These are phyloP conservation scores for Candida boidinii DNA, from an alignment of 805 yeast genomes.

Conservation along the genomic window DNA sequence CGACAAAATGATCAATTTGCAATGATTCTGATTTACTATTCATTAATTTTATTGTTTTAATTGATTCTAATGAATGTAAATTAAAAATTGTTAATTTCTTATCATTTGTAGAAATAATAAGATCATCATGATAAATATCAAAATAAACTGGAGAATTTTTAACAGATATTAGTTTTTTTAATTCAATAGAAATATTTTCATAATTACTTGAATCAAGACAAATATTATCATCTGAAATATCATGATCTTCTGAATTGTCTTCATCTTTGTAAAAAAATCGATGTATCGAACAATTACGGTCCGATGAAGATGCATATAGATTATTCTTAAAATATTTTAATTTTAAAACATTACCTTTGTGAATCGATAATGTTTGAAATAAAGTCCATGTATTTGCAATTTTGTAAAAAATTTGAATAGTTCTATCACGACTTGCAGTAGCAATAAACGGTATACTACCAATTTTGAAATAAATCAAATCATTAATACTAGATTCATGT, in stretches of 20 bases:
- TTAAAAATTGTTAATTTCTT: constrained; percentile 33
- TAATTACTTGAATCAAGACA: constrained; percentile 16
- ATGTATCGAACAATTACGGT: constrained; percentile 52
- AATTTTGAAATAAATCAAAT: constrained; percentile 27
- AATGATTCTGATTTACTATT: constrained; percentile 33
- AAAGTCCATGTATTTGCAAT: constrained; percentile 34
- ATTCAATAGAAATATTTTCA: constrained; percentile 14
- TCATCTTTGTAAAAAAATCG: constrained; percentile 21
- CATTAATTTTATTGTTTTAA: constrained; percentile 31
- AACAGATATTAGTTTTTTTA: constrained; percentile 39
- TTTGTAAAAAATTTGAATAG: constrained; percentile 44
- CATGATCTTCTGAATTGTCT: constrained; percentile 46
- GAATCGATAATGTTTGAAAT: constrained; percentile 51
- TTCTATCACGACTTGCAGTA: constrained; percentile 52
- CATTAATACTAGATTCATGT: constrained; percentile 45
- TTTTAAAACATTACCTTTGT: constrained; percentile 42
- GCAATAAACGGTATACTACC: constrained; percentile 24
- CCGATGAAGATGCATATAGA: constrained; percentile 50
- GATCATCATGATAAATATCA: constrained; percentile 25
- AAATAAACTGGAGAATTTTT: constrained; percentile 44
- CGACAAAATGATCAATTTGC: constrained; percentile 34
- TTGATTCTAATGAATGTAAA: constrained; percentile 23
- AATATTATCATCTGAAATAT: constrained; percentile 43
- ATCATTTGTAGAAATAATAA: constrained; percentile 46
- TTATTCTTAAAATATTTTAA: constrained; percentile 23